Evolutionary conservation across 306 rosid genomes (phyloP).

Genomic region (Bauhinia variegata): DNA sequence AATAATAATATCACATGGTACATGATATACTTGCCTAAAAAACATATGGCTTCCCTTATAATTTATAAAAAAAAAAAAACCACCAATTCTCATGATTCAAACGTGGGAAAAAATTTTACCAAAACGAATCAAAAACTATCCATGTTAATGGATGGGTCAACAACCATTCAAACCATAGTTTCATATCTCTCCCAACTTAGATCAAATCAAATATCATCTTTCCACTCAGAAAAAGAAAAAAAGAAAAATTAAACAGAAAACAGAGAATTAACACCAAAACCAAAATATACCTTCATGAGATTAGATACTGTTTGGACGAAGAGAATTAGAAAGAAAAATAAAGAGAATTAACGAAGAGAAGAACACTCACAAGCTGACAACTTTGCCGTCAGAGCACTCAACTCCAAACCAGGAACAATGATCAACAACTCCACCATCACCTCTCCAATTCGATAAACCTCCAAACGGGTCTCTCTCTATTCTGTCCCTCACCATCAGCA

Average conservation of each 20-base stretch:
- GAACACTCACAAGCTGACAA: conserved; percentile 65
- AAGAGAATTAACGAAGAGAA: background rate
- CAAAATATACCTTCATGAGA: background rate
- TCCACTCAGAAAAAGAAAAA: too few relatives aligned
- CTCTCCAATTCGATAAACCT: conserved; percentile 63
- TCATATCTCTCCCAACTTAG: too few relatives aligned
- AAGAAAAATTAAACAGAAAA: background rate
- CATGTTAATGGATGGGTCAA: too few relatives aligned
- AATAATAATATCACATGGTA: too few relatives aligned
- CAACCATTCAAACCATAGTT: too few relatives aligned
- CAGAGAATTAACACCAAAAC: background rate
- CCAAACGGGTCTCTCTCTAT: conserved; percentile 59
- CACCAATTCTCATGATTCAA: too few relatives aligned
- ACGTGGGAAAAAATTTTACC: too few relatives aligned
- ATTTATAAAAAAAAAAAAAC: too few relatives aligned
- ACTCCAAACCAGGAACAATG: conserved; percentile 77
- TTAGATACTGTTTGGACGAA: background rate
- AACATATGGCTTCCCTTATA: too few relatives aligned
- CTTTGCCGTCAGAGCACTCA: conserved; percentile 66
- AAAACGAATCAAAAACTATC: too few relatives aligned
- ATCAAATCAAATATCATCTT: too few relatives aligned
- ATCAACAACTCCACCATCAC: conserved; percentile 37
- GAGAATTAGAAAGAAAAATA: background rate
- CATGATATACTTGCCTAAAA: too few relatives aligned
- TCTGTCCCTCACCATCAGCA: conserved; percentile 56